These are phyloP conservation scores for Suillus alpinus DNA, from an alignment of 768 basidiomycete species.

Conservation along the genomic window DNA sequence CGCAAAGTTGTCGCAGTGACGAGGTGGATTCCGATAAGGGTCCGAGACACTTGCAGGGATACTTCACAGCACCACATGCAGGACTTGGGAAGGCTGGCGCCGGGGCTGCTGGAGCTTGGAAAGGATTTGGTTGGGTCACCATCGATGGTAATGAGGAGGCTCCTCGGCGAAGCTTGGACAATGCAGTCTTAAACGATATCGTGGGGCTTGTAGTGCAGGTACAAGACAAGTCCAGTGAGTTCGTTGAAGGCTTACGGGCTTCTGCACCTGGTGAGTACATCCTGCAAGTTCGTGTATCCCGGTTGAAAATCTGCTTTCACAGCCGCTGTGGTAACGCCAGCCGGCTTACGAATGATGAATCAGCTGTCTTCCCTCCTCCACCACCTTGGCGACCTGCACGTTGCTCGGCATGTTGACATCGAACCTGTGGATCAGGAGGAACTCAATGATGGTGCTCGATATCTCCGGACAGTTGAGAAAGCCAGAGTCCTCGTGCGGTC, in stretches of 20 bases:
- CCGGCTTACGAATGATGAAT: slow-evolving; percentile 33
- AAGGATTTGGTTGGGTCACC: slow-evolving; percentile 51
- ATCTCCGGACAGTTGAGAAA: slow-evolving; percentile 40
- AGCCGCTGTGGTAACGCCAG: slow-evolving; percentile 23
- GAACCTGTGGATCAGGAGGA: slow-evolving; percentile 36
- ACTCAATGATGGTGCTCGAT: slow-evolving; percentile 34
- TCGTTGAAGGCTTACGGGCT: slow-evolving; percentile 18
- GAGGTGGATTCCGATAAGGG: slow-evolving; percentile 17
- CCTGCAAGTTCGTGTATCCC: neutral
- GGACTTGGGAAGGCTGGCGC: slow-evolving; percentile 45
- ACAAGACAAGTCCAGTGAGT: slow-evolving; percentile 25
- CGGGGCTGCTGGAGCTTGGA: slow-evolving; percentile 51
- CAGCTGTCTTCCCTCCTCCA: slow-evolving; percentile 40
- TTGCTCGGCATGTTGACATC: slow-evolving; percentile 52
- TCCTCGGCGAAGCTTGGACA: slow-evolving; percentile 24
- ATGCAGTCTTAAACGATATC: slow-evolving; percentile 33
- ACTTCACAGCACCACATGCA: slow-evolving; percentile 34
- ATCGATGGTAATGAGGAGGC: slow-evolving; percentile 33
- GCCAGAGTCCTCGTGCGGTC: slow-evolving; percentile 46
- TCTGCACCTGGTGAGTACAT: slow-evolving; percentile 20
- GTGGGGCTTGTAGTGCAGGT: slow-evolving; percentile 22
- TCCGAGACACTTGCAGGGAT: slow-evolving; percentile 36
- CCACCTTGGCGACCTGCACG: slow-evolving; percentile 46
- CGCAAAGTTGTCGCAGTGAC: slow-evolving; percentile 40
- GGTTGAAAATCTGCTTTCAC: neutral